Conservation (phyloP, 768 basidiomycete genomes). For the Agrocybe pediades region DNA sequence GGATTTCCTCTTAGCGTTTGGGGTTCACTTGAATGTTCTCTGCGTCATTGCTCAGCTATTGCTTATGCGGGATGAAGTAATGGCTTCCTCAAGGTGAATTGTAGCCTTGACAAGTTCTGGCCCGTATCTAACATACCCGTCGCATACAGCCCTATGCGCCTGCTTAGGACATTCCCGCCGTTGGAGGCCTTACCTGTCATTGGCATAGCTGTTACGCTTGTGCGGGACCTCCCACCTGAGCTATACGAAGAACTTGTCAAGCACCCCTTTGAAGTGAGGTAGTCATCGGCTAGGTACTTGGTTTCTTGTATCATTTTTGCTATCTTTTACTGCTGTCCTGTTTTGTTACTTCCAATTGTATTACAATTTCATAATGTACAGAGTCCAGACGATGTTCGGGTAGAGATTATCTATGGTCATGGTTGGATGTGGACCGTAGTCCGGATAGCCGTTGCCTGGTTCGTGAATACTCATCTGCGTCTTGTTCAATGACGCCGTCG, state of each 20-base stretch:
- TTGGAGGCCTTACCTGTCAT: constrained; percentile 86
- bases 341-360: constrained; percentile 11
- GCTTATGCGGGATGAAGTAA: constrained; percentile 87
- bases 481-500: constrained; percentile 34
- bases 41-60: constrained; percentile 96
- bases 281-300: constrained; percentile 14
- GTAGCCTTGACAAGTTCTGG: not conserved
- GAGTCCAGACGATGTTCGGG: not conserved
- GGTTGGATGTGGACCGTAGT: constrained; percentile 19
- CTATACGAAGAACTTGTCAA: constrained; percentile 88
- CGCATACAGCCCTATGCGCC: constrained; percentile 85
- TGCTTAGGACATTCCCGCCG: constrained; percentile 91
- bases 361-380: constrained; percentile 8
- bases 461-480: constrained; percentile 17
- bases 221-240: constrained; percentile 85
- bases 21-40: constrained; percentile 93
- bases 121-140: constrained; percentile 1
- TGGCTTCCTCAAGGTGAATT: constrained; percentile 80
- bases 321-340: constrained; percentile 17
- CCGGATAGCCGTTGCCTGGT: constrained; percentile 24
- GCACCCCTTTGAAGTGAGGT: constrained; percentile 72
- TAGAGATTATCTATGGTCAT: not conserved
- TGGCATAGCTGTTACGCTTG: constrained; percentile 91
- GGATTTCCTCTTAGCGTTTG: constrained; percentile 97
- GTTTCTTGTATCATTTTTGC: not conserved